Percentiles rank a stretch among this genome's conserved stretches.
Conservation (phyloP, 2,329 filamentous ascomycete genomes). For the Fusarium nurragi region DNA sequence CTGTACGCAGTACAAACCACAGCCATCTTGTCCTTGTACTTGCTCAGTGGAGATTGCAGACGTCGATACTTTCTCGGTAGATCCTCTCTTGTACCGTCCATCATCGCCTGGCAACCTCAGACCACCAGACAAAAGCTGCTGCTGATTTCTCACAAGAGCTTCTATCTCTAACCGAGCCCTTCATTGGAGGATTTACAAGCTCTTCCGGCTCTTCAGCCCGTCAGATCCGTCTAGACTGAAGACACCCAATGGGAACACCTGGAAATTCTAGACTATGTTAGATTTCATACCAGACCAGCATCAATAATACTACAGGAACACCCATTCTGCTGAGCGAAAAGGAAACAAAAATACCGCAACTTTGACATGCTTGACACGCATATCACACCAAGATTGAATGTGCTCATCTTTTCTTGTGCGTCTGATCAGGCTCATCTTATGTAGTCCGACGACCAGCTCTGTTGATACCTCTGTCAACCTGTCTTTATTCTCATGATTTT, state of each 20-base stretch:
- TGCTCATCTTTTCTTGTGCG: background rate
- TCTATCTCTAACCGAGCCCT: background rate
- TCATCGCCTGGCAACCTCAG: constrained; percentile 24
- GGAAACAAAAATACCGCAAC: constrained; percentile 5
- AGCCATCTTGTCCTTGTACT: constrained; percentile 19
- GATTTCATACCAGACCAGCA: background rate
- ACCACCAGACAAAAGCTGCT: constrained; percentile 23
- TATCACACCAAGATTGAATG: background rate
- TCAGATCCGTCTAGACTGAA: constrained; percentile 18
- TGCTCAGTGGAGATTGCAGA: background rate
- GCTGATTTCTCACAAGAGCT: constrained; percentile 22
- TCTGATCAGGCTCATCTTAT: background rate
- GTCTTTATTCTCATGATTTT: background rate
- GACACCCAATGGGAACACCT: constrained; percentile 23
- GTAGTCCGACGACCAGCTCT: background rate
- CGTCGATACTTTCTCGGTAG: constrained; percentile 14
- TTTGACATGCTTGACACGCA: constrained; percentile 1
- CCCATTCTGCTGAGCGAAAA: background rate
- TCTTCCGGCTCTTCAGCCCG: constrained; percentile 17
- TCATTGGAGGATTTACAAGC: constrained; percentile 34
- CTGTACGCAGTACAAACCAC: constrained; percentile 26
- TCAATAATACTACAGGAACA: background rate
- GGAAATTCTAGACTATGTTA: constrained; percentile 9
- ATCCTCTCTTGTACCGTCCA: constrained; percentile 17
- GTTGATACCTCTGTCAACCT: background rate